Evolutionary conservation across 129 eudicot genomes (phyloP).

Genomic region (Lactuca sativa): DNA sequence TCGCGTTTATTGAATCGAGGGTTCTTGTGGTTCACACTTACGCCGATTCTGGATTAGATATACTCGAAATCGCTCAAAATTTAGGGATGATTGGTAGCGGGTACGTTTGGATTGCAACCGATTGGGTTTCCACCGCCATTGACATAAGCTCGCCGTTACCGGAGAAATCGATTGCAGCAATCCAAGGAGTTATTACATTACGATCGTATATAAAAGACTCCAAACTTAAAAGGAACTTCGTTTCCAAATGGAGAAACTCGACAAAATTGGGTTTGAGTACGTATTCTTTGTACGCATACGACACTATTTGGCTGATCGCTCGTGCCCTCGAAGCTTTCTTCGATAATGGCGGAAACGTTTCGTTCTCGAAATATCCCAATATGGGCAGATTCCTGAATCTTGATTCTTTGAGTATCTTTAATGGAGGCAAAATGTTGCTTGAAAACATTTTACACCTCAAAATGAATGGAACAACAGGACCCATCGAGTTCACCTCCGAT

Average conservation of each 20-base stretch:
- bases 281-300: conserved; percentile 62
- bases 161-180: conserved; percentile 11
- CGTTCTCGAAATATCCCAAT: conserved; percentile 47
- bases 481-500: conserved; percentile 47
- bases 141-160: conserved; percentile 46
- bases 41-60: conserved; percentile 40
- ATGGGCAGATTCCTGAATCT: conserved; percentile 40
- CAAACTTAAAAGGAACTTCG: conserved; percentile 42
- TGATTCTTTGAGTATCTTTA: conserved; percentile 58
- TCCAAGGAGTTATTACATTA: conserved; percentile 65
- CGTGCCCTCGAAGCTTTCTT: conserved; percentile 62
- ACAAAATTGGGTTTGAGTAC: conserved; percentile 53
- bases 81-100: conserved; percentile 63
- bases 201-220: conserved; percentile 55
- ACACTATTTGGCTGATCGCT: conserved; percentile 74
- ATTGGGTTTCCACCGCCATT: conserved; percentile 66
- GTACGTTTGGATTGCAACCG: conserved; percentile 73
- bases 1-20: conserved; percentile 59
- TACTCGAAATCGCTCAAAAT: conserved; percentile 48
- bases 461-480: conserved; percentile 72
- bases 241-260: conserved; percentile 50
- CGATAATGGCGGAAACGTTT: conserved; percentile 47
- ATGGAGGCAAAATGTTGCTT: conserved; percentile 57
- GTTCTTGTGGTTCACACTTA: conserved; percentile 58
- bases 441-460: conserved; percentile 46